A percentile compares a stretch with the other conserved stretches of the same genome.
These are phyloP conservation scores for Ustilago trichophora DNA, from an alignment of 1,284 basidiomycete genomes.

Conservation along the genomic window DNA sequence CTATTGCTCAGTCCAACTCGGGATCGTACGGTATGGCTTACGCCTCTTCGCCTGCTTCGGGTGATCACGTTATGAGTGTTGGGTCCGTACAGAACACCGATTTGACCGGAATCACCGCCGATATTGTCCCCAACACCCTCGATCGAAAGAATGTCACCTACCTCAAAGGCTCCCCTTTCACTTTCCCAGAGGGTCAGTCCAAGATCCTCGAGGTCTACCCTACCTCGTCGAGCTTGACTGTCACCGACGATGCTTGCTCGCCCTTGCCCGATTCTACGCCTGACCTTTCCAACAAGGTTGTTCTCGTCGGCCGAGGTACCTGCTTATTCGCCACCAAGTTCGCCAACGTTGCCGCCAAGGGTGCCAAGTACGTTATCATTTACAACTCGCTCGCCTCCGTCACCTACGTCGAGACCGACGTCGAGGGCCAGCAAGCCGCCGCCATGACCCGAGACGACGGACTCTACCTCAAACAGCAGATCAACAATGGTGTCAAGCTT, in stretches of 20 bases:
- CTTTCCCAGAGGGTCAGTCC: constrained; percentile 29
- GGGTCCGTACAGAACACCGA: constrained; percentile 63
- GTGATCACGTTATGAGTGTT: constrained; percentile 62
- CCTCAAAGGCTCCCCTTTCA: constrained; percentile 47
- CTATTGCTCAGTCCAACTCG: constrained; percentile 67
- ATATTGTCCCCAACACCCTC: constrained; percentile 33
- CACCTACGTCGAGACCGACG: constrained; percentile 43
- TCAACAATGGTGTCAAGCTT: constrained; percentile 68
- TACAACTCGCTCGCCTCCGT: constrained; percentile 61
- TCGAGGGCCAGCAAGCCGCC: constrained; percentile 43
- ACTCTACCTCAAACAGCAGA: constrained; percentile 67
- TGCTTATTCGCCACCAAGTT: constrained; percentile 57
- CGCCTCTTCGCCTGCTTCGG: constrained; percentile 67
- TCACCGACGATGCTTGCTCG: constrained; percentile 45
- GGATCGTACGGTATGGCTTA: constrained; percentile 67
- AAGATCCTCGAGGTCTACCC: constrained; percentile 47
- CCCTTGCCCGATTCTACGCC: constrained; percentile 51
- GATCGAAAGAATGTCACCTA: constrained; percentile 28
- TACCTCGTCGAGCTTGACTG: constrained; percentile 37
- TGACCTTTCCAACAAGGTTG: constrained; percentile 50
- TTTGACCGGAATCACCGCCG: constrained; percentile 44
- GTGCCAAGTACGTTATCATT: constrained; percentile 62
- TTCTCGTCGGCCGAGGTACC: constrained; percentile 54
- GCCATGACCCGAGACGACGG: constrained; percentile 48
- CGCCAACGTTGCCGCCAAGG: constrained; percentile 60